phyloP scores from a whole-genome alignment of 306 rosid species.

The Vigna nakashimae region DNA sequence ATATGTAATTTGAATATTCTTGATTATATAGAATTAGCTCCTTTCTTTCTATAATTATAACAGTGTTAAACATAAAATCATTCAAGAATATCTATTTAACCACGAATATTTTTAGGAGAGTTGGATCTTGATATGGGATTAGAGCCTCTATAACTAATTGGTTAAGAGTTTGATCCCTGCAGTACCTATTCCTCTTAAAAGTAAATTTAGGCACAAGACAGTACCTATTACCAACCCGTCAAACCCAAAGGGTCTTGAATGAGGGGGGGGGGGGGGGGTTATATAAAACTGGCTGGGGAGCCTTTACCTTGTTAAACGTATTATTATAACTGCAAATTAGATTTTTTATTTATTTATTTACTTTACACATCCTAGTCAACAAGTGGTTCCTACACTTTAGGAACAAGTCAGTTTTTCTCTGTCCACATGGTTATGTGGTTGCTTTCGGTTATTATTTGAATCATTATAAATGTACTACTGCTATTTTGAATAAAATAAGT shows the following conservation, averaged over 20 bases:
- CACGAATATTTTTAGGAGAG: neutral
- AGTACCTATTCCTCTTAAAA: neutral
- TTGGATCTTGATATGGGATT: constrained; percentile 21
- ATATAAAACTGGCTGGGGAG: neutral
- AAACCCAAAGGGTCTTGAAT: constrained; percentile 1
- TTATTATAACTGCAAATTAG: too few relatives aligned
- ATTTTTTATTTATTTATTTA: too few relatives aligned
- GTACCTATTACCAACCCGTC: neutral
- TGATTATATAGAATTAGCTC: too few relatives aligned
- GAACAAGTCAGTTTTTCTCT: too few relatives aligned
- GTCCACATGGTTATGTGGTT: too few relatives aligned
- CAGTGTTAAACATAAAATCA: constrained; percentile 2
- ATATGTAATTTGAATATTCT: too few relatives aligned
- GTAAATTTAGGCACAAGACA: constrained; percentile 12
- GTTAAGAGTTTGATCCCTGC: constrained; percentile 27
- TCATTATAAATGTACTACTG: too few relatives aligned
- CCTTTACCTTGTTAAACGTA: neutral
- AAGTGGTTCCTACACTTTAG: too few relatives aligned
- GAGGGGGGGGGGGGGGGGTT: neutral
- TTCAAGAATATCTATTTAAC: neutral
- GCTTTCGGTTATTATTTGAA: too few relatives aligned
- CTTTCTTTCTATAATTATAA: too few relatives aligned
- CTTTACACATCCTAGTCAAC: too few relatives aligned
- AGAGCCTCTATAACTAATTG: constrained; percentile 22
- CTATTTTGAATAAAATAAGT: too few relatives aligned